Evolutionary conservation across 192 early-diverging fungal species (phyloP).

Genomic region (Chytriomyces sp.): DNA sequence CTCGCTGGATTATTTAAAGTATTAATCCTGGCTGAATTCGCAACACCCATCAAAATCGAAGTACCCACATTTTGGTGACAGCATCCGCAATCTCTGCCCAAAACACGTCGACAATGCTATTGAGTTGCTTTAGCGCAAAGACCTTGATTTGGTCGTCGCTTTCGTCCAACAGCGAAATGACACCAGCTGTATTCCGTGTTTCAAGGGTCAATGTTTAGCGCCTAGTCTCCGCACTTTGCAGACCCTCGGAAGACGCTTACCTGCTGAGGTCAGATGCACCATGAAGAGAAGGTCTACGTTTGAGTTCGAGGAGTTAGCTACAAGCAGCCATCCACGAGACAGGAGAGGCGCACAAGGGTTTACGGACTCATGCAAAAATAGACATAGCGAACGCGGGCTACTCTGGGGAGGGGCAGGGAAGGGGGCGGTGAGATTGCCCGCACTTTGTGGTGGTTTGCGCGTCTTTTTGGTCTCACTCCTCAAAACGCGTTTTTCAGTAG

Average conservation of each 20-base stretch:
- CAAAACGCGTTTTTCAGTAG: neutral
- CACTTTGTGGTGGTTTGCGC: neutral
- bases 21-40: no score
- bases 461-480: neutral
- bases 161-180: slow-evolving; percentile 94
- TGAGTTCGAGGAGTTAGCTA: no score
- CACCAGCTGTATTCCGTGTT: slow-evolving; percentile 62
- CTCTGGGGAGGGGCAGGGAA: neutral
- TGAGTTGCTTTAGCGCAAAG: slow-evolving; percentile 91
- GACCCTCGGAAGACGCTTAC: slow-evolving; percentile 2
- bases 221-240: neutral
- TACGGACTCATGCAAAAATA: neutral
- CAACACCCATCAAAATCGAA: no score
- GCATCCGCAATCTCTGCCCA: slow-evolving; percentile 99
- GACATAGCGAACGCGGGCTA: neutral
- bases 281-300: neutral
- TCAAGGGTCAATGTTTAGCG: neutral
- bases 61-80: slow-evolving; percentile 81
- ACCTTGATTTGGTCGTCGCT: slow-evolving; percentile 86
- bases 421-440: neutral
- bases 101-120: slow-evolving; percentile 87
- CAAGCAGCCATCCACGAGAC: neutral
- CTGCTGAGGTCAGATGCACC: slow-evolving; percentile 32
- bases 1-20: no score
- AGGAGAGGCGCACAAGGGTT: neutral